Conservation (phyloP, 2,329 filamentous ascomycete genomes). For the Colletotrichum tanaceti region DNA sequence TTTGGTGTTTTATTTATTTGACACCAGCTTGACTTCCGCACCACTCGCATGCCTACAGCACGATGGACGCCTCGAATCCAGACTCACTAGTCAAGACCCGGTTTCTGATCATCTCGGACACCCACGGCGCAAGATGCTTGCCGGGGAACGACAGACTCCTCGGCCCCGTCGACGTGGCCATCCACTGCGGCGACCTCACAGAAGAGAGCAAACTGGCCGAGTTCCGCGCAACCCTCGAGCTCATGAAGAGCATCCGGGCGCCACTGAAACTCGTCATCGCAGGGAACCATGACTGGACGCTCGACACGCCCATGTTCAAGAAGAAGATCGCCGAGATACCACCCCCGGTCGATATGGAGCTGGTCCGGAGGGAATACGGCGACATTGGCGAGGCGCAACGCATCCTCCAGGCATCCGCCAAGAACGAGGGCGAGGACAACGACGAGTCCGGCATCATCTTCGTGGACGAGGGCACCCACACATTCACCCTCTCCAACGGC, state of each 20-base stretch:
- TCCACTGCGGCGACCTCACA: slow-evolving; percentile 65
- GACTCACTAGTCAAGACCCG: slow-evolving; percentile 48
- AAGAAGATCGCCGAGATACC: slow-evolving; percentile 6
- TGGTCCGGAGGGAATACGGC: slow-evolving; percentile 51
- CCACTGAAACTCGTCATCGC: slow-evolving; percentile 62
- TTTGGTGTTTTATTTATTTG: no score
- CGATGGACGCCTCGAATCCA: neutral
- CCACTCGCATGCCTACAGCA: neutral
- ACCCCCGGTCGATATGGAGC: slow-evolving; percentile 4
- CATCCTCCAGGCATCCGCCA: slow-evolving; percentile 45
- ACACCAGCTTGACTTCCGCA: neutral
- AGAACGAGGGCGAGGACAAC: slow-evolving; percentile 20
- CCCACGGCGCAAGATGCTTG: slow-evolving; percentile 47
- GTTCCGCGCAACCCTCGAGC: slow-evolving; percentile 50
- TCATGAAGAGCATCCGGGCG: slow-evolving; percentile 54
- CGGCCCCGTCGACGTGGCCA: slow-evolving; percentile 57
- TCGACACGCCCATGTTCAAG: slow-evolving; percentile 44
- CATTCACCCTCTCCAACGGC: slow-evolving; percentile 55
- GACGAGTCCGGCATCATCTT: slow-evolving; percentile 45
- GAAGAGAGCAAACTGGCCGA: slow-evolving; percentile 56
- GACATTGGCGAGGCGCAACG: slow-evolving; percentile 49
- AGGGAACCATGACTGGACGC: slow-evolving; percentile 63
- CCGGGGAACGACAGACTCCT: slow-evolving; percentile 43
- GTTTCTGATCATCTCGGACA: slow-evolving; percentile 55
- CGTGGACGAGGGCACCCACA: slow-evolving; percentile 56